Evolutionary conservation across 108 stramenopile species (phyloP).

Genomic region (Cyclotella atomus): DNA sequence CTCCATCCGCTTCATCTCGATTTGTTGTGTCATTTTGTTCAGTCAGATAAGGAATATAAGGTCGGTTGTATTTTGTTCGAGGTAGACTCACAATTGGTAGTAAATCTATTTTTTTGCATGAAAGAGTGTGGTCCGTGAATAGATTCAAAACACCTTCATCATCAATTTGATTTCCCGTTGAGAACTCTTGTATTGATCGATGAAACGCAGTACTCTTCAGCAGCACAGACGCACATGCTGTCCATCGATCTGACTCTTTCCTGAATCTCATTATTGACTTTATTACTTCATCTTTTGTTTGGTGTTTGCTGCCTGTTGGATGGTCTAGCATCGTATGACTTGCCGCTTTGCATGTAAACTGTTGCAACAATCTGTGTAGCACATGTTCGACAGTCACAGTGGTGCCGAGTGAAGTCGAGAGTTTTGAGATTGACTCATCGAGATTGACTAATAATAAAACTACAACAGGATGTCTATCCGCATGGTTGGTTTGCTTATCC

Average conservation of each 20-base stretch:
- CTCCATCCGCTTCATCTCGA: not conserved
- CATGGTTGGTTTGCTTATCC: too few species aligned
- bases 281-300: not conserved
- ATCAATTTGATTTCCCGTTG: not conserved
- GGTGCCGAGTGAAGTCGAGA: not conserved
- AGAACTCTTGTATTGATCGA: conserved; percentile 11
- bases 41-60: conserved; percentile 60
- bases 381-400: conserved; percentile 1
- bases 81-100: conserved; percentile 62
- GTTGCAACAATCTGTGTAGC: not conserved
- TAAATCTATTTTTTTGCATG: not conserved
- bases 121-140: too few species aligned
- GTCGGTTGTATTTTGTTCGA: conserved; percentile 68
- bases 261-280: conserved; percentile 49
- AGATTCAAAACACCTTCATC: not conserved
- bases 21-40: not conserved
- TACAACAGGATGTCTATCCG: not conserved
- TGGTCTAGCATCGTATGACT: not conserved
- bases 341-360: not conserved
- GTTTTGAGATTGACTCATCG: conserved; percentile 25
- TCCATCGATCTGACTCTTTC: conserved; percentile 58
- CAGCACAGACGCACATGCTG: conserved; percentile 62
- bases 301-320: not conserved
- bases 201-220: conserved; percentile 73
- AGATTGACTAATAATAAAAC: conserved; percentile 8